Percentiles rank a stretch among this genome's conserved stretches.
phyloP scores from a whole-genome alignment of 2,329 filamentous ascomycete species.

The Teratosphaeria pseudoeucalypti region DNA sequence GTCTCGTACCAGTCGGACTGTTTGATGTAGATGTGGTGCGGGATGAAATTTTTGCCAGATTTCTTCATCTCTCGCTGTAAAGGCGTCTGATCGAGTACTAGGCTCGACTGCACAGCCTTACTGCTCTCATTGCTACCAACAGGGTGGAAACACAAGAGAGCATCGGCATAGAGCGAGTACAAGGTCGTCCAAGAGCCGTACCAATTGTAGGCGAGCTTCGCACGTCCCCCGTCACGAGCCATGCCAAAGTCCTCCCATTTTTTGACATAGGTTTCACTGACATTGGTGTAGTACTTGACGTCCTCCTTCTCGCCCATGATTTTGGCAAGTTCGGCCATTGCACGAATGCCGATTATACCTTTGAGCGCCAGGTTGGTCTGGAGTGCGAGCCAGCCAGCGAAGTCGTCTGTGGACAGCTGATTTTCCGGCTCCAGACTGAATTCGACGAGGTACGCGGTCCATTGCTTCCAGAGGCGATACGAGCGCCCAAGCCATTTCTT shows the following conservation, averaged over 20 bases:
- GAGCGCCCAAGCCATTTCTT: constrained; percentile 57
- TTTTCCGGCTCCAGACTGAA: constrained; percentile 63
- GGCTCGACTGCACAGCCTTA: constrained; percentile 10
- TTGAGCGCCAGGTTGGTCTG: constrained; percentile 78
- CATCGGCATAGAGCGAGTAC: constrained; percentile 77
- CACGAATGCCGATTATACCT: constrained; percentile 71
- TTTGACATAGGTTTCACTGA: constrained; percentile 55
- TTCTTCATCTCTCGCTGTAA: background rate
- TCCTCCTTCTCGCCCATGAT: constrained; percentile 50
- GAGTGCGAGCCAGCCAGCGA: constrained; percentile 65
- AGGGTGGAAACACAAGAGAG: constrained; percentile 67
- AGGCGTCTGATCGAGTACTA: background rate
- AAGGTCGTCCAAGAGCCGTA: constrained; percentile 74
- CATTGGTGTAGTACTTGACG: constrained; percentile 47
- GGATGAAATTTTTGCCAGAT: constrained; percentile 46
- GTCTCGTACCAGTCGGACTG: constrained; percentile 73
- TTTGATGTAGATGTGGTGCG: constrained; percentile 63
- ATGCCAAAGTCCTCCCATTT: constrained; percentile 65
- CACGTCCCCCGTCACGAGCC: constrained; percentile 58
- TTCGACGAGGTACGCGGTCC: constrained; percentile 69
- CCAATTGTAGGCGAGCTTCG: constrained; percentile 70
- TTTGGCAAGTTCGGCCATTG: constrained; percentile 61
- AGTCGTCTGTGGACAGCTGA: constrained; percentile 76
- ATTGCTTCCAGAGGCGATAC: constrained; percentile 64
- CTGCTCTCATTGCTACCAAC: constrained; percentile 18